Evolutionary conservation across 768 basidiomycete species (phyloP), one percentile per base, ranked within the genome.

Genomic region (Rhizopogon vesiculosus): DNA sequence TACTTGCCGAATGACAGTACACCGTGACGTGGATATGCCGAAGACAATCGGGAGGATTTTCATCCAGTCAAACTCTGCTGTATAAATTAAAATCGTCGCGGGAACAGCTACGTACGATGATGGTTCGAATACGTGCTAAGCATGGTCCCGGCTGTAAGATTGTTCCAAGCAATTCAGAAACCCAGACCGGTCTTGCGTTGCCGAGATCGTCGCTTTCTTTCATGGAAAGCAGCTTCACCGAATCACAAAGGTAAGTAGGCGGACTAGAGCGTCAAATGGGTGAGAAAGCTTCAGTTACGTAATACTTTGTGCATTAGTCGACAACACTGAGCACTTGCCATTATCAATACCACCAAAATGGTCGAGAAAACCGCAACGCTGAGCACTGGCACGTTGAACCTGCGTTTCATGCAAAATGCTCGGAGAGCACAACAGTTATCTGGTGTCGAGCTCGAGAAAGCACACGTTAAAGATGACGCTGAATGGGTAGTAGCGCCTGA

Each of bases 341-440:
- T 19, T 10, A 22, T 25, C 39, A 41, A 35, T 18, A 48, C 51
- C 29, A 44, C 45, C 28, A 25, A 25, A 25, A 67, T 69, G 69
- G 56, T 42, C 35, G 71, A 72, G 31, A 85, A 83, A 67, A 38
- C 35, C 10, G 13, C 35, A 13, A 74, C 77, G 3, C 74, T 88
- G 39, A 88, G 86, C 67, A 78, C 76, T 28, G 78, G 84, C 29
- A 87, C 86, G 0, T 74, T 87, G 8, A 80, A 81, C 61, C 75
- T 89, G 43, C 79, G 81, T 2, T 88, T 88, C 65, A 88, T 88
- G 86, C 86, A 86, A 66, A 86, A 85, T 69, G 82, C 85, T 0
- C 78, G 81, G 2, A 76, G 81, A 1, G 74, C 79, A 19, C 82
- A 84, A 57, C 74, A 79, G 13, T 63, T 79, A 15, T 73, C 78